phyloP scores from a whole-genome alignment of 2,329 filamentous ascomycete species.

The Xylariaceae sp. region DNA sequence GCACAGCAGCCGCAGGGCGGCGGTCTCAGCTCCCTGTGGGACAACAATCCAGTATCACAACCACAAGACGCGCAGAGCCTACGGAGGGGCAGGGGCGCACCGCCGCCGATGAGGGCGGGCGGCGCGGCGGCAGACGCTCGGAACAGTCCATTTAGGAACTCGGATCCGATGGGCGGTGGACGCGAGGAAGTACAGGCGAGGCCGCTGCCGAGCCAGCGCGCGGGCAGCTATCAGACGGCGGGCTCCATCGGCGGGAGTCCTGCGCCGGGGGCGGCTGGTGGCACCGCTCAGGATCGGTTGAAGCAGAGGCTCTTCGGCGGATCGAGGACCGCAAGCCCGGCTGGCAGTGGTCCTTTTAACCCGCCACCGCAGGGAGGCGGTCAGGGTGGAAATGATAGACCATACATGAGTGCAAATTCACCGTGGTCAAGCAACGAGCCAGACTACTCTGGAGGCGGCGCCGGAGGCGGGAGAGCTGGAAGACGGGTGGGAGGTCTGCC shows the following conservation, averaged over 20 bases:
- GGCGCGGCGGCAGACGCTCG: conserved; percentile 15
- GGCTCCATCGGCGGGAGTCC: conserved; percentile 27
- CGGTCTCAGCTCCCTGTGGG: conserved; percentile 56
- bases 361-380: conserved; percentile 33
- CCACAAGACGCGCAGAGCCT: conserved; percentile 39
- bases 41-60: conserved; percentile 36
- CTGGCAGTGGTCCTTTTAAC: conserved; percentile 42
- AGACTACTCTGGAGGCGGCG: conserved; percentile 26
- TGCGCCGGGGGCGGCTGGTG: conserved; percentile 35
- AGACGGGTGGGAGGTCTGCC: conserved; percentile 34
- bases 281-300: conserved; percentile 74
- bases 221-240: conserved; percentile 67
- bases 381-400: conserved; percentile 24
- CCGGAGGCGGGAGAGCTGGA: conserved; percentile 29
- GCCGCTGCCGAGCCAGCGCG: conserved; percentile 67
- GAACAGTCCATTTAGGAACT: conserved; percentile 31
- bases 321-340: conserved; percentile 53
- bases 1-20: conserved; percentile 31
- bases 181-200: conserved; percentile 42
- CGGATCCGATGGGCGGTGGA: conserved; percentile 25
- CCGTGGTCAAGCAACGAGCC: conserved; percentile 41
- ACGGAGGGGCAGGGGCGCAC: conserved; percentile 36
- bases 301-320: conserved; percentile 75
- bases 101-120: conserved; percentile 22
- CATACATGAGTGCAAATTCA: conserved; percentile 25